Percentiles rank a stretch among this genome's conserved stretches.
These are phyloP conservation scores for Pythium chondricola DNA, from an alignment of 352 stramenopile genomes.

Conservation along the genomic window DNA sequence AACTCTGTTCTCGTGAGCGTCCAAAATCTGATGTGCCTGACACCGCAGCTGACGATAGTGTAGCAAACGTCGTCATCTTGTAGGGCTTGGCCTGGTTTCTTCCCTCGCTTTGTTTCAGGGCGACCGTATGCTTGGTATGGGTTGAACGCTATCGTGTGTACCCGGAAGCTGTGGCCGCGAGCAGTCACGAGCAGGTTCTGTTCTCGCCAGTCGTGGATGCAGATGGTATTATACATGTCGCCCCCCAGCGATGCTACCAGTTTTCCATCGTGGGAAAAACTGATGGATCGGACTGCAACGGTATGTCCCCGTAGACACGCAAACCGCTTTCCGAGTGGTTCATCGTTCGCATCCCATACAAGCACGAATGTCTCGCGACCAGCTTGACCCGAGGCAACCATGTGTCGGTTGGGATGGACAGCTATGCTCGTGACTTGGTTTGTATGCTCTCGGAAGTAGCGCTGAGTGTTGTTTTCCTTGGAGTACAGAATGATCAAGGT, in stretches of 20 bases:
- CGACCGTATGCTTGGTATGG: slow-evolving; percentile 61
- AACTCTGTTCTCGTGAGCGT: slow-evolving; percentile 57
- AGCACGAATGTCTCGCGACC: slow-evolving; percentile 51
- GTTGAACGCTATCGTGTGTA: slow-evolving; percentile 63
- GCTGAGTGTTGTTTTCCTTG: slow-evolving; percentile 39
- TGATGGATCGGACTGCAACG: slow-evolving; percentile 51
- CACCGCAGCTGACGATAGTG: slow-evolving; percentile 63
- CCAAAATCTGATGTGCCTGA: slow-evolving; percentile 74
- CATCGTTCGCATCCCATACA: slow-evolving; percentile 63
- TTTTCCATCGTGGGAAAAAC: slow-evolving; percentile 68
- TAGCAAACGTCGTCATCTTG: slow-evolving; percentile 66
- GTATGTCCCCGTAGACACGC: slow-evolving; percentile 45
- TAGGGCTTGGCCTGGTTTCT: slow-evolving; percentile 55
- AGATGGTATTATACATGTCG: slow-evolving; percentile 79
- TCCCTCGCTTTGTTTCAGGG: slow-evolving; percentile 37
- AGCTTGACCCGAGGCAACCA: slow-evolving; percentile 56
- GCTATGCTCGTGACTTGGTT: slow-evolving; percentile 47
- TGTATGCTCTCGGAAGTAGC: slow-evolving; percentile 56
- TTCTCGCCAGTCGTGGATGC: slow-evolving; percentile 64
- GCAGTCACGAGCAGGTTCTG: slow-evolving; percentile 47
- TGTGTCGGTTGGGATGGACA: slow-evolving; percentile 51
- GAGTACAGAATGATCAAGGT: slow-evolving; percentile 54
- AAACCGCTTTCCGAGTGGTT: slow-evolving; percentile 47
- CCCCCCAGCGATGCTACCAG: slow-evolving; percentile 55
- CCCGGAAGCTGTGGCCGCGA: slow-evolving; percentile 58